Evolutionary conservation across 495 filamentous ascomycete genomes (phyloP).

Genomic region (Aspergillus ellipticus): DNA sequence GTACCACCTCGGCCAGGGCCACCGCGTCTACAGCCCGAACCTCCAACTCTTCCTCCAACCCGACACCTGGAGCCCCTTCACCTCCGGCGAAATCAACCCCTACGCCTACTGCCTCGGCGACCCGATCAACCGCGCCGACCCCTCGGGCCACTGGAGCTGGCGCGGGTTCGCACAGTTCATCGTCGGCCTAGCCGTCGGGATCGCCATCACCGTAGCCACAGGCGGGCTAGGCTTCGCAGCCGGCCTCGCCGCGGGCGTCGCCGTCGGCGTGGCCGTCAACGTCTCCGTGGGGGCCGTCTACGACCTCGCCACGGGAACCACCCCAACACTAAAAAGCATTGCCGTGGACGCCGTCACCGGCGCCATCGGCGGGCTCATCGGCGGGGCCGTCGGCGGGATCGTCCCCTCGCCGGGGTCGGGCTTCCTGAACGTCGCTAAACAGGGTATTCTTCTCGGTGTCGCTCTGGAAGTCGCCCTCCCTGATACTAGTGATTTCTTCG

Average conservation of each 20-base stretch:
- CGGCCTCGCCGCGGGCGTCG: not conserved
- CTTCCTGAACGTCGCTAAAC: too few species aligned
- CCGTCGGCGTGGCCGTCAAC: not conserved
- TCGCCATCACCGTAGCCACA: not conserved
- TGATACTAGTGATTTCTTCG: too few species aligned
- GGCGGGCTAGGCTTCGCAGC: not conserved
- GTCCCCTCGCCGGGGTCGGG: too few species aligned
- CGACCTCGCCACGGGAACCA: not conserved
- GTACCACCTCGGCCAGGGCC: conserved; percentile 11
- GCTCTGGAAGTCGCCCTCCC: too few species aligned
- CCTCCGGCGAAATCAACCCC: conserved; percentile 10
- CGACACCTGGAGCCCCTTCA: conserved; percentile 9
- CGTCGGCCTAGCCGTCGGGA: not conserved
- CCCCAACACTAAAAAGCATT: not conserved
- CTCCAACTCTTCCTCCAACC: conserved; percentile 4
- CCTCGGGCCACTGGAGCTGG: not conserved
- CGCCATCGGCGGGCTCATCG: not conserved
- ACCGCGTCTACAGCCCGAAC: conserved; percentile 8
- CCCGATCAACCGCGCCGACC: conserved; percentile 10
- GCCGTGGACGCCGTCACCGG: not conserved
- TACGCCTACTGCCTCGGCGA: conserved; percentile 10
- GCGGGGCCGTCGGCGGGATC: too few species aligned
- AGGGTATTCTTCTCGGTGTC: too few species aligned
- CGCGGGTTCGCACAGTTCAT: not conserved
- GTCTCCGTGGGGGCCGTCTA: not conserved